Evolutionary conservation across 371 early-diverging fungal species (phyloP).

Genomic region (Actinomucor elegans): DNA sequence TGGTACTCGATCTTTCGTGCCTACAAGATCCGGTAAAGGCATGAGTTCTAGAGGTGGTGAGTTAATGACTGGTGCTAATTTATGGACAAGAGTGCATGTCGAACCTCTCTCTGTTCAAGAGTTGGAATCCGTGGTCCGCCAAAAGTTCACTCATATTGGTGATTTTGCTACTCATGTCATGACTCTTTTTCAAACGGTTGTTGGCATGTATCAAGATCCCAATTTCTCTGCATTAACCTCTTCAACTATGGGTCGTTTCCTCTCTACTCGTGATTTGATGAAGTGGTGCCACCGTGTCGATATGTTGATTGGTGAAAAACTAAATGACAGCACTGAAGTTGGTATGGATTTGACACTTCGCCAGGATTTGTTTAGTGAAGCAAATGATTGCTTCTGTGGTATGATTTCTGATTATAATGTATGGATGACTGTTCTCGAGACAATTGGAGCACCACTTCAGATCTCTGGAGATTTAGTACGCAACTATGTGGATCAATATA

Average conservation of each 20-base stretch:
- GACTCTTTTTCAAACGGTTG: conserved; percentile 60
- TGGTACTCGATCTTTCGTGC: conserved; percentile 80
- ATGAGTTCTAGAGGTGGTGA: conserved; percentile 53
- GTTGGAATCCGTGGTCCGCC: conserved; percentile 61
- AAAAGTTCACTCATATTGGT: conserved; percentile 58
- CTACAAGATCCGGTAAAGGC: conserved; percentile 48
- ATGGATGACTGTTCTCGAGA: conserved; percentile 62
- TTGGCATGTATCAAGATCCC: conserved; percentile 58
- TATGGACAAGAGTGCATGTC: conserved; percentile 81
- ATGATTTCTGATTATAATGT: conserved; percentile 74
- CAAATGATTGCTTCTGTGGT: conserved; percentile 84
- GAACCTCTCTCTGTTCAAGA: conserved; percentile 66
- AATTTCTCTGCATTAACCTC: conserved; percentile 47
- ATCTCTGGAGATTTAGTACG: conserved; percentile 71
- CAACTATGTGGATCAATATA: conserved; percentile 71
- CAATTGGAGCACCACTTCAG: conserved; percentile 74
- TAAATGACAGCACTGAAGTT: conserved; percentile 26
- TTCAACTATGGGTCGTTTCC: conserved; percentile 58
- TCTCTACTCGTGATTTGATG: conserved; percentile 76
- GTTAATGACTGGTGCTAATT: conserved; percentile 64
- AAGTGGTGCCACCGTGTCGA: conserved; percentile 85
- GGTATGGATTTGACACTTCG: conserved; percentile 49
- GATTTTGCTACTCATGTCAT: conserved; percentile 59
- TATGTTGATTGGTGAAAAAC: conserved; percentile 37
- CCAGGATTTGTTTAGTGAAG: conserved; percentile 77